Percentiles rank a stretch among this genome's conserved stretches.
Conservation (phyloP, 495 filamentous ascomycete genomes). For the Neurospora sp. region DNA sequence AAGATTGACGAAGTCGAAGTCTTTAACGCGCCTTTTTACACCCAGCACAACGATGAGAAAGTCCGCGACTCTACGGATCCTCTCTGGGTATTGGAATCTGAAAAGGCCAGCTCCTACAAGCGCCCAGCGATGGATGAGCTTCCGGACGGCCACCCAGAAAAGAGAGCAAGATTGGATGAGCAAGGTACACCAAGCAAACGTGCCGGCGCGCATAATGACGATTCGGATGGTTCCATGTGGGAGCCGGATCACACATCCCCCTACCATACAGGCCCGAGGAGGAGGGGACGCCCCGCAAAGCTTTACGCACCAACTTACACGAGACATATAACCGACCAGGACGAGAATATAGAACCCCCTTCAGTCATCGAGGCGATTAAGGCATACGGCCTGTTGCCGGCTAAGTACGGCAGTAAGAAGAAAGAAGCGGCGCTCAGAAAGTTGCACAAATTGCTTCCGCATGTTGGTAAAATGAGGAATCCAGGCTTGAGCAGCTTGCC, state of each 20-base stretch:
- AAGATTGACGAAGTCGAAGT: constrained; percentile 24
- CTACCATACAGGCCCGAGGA: background rate
- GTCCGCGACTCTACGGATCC: constrained; percentile 7
- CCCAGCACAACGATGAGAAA: constrained; percentile 7
- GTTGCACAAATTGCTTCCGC: constrained; percentile 11
- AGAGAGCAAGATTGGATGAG: constrained; percentile 5
- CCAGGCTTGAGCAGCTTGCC: constrained; percentile 23
- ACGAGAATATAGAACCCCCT: constrained; percentile 6
- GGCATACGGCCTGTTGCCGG: constrained; percentile 19
- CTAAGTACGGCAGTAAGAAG: constrained; percentile 2
- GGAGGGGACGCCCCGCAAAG: background rate
- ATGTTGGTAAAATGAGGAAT: constrained; percentile 18
- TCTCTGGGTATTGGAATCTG: constrained; percentile 9
- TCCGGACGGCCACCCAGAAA: constrained; percentile 3
- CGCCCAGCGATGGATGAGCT: constrained; percentile 5
- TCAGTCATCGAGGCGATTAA: constrained; percentile 23
- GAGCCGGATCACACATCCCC: background rate
- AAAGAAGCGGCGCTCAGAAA: constrained; percentile 9
- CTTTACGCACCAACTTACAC: background rate
- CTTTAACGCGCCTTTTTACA: constrained; percentile 28
- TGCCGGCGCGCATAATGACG: background rate
- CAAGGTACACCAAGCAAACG: background rate
- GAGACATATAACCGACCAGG: background rate
- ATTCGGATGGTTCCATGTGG: background rate
- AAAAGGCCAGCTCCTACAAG: constrained; percentile 7